Base-by-base conservation (phyloP, 371 early-diverging fungal genomes). In the Circinella umbellata region DNA sequence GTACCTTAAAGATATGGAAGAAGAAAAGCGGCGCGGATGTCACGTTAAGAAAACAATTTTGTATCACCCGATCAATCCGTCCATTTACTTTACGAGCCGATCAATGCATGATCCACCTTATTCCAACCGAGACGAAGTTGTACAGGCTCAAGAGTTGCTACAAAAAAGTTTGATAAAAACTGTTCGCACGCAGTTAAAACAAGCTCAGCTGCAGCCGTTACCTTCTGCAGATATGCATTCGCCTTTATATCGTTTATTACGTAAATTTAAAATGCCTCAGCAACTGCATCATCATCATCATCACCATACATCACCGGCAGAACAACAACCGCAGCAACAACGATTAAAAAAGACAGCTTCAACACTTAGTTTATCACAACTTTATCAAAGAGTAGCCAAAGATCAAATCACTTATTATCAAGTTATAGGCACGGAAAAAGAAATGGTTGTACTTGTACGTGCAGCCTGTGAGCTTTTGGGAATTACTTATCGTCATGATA, bases 61-160 rank as follows among this genome's bases (percentile, higher is more conserved):
- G 18, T 80, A 81, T 46, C 84, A 84, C 37, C 80, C 84, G 0
- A 71, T 81, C 65, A 84, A 79, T 48, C 63, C 80, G 13, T 74
- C 84, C 14, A 78, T 73, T 2, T 84, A 84, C 64, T 84, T 78
- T 49, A 84, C 84, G 1, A 73, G 75, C 54, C 46, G 69, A 75
- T 14, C 67, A 76, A 15, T 71, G 75, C 66, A 77, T 76, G 53
- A 64, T 20, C 53, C 65, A 18, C 65, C 65, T 14, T 69, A 61
- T 51, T 53, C 69, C 27, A 76, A 46, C 69, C 72, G 63, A 38
- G 69, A 82, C 67, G 78, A 79, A 18, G 74, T 66, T 17, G 71
- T 72, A 48, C 72, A 72, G 4, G 68, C 79, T 17, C 77, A 77
- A 38, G 83, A 80, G 59, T 49, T 70, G 13, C 67, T 77, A 35